Base-by-base conservation (phyloP, 148 eudicot species). In the Camellia granthamiana region DNA sequence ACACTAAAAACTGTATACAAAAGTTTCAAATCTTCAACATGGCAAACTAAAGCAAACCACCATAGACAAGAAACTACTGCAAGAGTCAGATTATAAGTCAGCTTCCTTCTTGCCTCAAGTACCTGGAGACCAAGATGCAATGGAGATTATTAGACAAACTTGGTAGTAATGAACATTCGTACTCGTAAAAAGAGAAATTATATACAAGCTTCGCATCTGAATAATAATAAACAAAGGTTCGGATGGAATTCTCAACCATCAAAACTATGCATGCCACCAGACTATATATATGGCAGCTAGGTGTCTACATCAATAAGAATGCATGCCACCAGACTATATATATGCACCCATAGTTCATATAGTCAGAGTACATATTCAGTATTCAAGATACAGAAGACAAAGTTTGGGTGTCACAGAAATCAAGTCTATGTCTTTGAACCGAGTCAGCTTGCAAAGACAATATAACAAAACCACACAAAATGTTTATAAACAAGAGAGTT, bases 81-180 rank as follows among this genome's bases (percentile, higher is more conserved):
- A n/a, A 59, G 65, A 58, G 74, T 59, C 54, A 23, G 76, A 79
- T 19, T 69, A 13, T 52, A 49, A 69, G 41, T 60, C 81, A 79
- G 69, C 69, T 70, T 60, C 81, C 75, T 16, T 60, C 81, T 61
- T 69, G 55, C 67, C 18, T 47, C 3, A 38, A 61, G 68, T 71
- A 79, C 81, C 81, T 79, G 81, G 51, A 71, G 58, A 72, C 19
- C 21, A 79, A 5, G 79, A 41, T 18, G 69, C 43, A 71, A 58
- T 10, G 5, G 21, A 77, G 30, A 46, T 46, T 5, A 61, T 71
- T 19, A 61, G 18, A 21, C 41, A 78, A 54, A 41, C 65, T 69
- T 59, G 7, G 38, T 43, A 41, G 23, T 8, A 4, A 46, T 42
- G 68, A 21, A 23, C 21, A 21, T 38, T n/a, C 0, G 3, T 13